These are phyloP conservation scores for Lachancea waltii DNA, from an alignment of 805 yeast genomes.

Conservation along the genomic window DNA sequence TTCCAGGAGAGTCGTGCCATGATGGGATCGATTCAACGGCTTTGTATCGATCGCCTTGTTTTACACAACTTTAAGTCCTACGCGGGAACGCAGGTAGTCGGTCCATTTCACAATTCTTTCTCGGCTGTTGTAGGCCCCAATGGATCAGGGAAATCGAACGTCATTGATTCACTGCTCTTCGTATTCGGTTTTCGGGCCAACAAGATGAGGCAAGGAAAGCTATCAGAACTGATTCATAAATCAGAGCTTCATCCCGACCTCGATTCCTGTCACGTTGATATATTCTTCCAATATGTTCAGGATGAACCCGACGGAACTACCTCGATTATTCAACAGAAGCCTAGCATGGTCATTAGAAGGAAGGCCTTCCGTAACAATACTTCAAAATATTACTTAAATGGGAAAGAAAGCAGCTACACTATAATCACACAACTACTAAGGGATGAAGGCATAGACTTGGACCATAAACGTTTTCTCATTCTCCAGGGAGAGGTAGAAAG, in stretches of 20 bases:
- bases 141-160: constrained; percentile 97
- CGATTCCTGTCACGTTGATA: constrained; percentile 81
- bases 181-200: constrained; percentile 96
- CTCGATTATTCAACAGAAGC: constrained; percentile 45
- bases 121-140: constrained; percentile 98
- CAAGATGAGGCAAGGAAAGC: constrained; percentile 92
- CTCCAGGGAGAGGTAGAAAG: constrained; percentile 98
- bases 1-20: constrained; percentile 30
- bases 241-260: constrained; percentile 66
- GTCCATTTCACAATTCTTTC: constrained; percentile 90
- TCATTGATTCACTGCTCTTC: constrained; percentile 90
- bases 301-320: constrained; percentile 49
- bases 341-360: constrained; percentile 63
- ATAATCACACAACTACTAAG: constrained; percentile 71
- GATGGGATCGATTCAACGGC: constrained; percentile 35
- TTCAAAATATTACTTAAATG: constrained; percentile 74
- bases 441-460: constrained; percentile 84
- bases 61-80: constrained; percentile 88
- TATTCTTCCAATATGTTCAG: constrained; percentile 71
- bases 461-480: constrained; percentile 89
- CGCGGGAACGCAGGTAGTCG: constrained; percentile 87
- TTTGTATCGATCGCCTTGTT: constrained; percentile 69
- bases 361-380: constrained; percentile 70
- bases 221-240: constrained; percentile 89
- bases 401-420: constrained; percentile 60